A percentile compares a stretch with the other conserved stretches of the same genome.
Evolutionary conservation across 495 filamentous ascomycete species (phyloP).

Genomic region (Astrothelium macrocarpum): DNA sequence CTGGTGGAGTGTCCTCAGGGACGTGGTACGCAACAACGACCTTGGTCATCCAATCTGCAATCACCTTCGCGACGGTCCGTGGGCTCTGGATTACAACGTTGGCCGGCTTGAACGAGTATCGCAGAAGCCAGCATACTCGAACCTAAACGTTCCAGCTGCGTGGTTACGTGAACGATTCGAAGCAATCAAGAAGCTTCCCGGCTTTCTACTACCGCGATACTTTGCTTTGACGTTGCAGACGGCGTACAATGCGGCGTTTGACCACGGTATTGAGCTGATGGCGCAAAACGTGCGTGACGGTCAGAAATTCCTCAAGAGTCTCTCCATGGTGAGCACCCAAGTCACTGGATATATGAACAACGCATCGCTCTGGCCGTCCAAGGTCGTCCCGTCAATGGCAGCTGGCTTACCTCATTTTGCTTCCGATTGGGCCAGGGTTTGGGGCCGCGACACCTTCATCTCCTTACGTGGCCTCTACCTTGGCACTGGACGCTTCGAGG

Average conservation of each 20-base stretch:
- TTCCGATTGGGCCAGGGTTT: constrained; percentile 87
- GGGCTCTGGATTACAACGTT: constrained; percentile 87
- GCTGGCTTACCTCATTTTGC: constrained; percentile 95
- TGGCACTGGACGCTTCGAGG: constrained; percentile 74
- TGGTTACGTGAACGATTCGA: constrained; percentile 83
- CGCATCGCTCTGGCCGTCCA: constrained; percentile 78
- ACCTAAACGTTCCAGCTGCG: constrained; percentile 51
- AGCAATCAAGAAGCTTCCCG: constrained; percentile 72
- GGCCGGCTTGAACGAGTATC: constrained; percentile 65
- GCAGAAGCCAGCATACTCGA: constrained; percentile 46
- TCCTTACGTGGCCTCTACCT: constrained; percentile 83
- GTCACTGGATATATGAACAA: constrained; percentile 81
- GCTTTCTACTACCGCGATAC: constrained; percentile 83
- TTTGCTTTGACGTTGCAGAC: constrained; percentile 83
- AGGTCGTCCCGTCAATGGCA: constrained; percentile 75
- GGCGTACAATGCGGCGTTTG: constrained; percentile 73
- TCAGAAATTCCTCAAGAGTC: constrained; percentile 72
- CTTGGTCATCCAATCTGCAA: constrained; percentile 88
- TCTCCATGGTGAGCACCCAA: constrained; percentile 84
- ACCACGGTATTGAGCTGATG: constrained; percentile 69
- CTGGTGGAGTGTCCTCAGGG: constrained; percentile 90
- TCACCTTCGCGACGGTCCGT: constrained; percentile 82
- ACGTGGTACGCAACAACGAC: constrained; percentile 80
- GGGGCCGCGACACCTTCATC: constrained; percentile 96
- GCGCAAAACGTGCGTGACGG: constrained; percentile 63